These are phyloP conservation scores for Phytophthora pseudosyringae DNA, from an alignment of 352 stramenopile species.

Conservation along the genomic window DNA sequence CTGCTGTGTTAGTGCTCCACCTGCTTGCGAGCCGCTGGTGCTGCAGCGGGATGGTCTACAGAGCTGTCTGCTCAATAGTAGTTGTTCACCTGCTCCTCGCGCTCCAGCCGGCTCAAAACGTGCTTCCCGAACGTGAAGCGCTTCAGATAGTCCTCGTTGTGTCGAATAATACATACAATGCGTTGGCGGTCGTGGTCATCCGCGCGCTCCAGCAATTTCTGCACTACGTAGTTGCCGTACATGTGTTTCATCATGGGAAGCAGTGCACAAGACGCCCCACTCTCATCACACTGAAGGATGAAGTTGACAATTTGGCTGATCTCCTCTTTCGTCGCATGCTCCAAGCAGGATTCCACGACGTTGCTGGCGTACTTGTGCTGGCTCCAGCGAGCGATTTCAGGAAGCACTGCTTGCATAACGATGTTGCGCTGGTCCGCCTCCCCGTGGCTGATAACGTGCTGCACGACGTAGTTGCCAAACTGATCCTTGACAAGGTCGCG, in stretches of 20 bases:
- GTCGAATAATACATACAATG: constrained; percentile 91
- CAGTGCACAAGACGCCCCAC: constrained; percentile 73
- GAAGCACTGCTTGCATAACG: constrained; percentile 88
- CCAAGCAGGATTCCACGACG: constrained; percentile 95
- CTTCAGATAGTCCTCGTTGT: constrained; percentile 92
- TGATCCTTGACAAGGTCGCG: constrained; percentile 94
- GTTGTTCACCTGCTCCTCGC: constrained; percentile 35
- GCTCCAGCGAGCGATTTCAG: constrained; percentile 91
- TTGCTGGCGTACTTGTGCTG: constrained; percentile 97
- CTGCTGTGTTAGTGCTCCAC: constrained; percentile 28
- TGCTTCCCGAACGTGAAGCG: constrained; percentile 94
- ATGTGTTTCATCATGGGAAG: constrained; percentile 96
- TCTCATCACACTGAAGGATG: constrained; percentile 81
- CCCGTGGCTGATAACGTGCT: constrained; percentile 97
- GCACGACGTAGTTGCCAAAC: constrained; percentile 99
- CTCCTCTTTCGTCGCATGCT: constrained; percentile 86
- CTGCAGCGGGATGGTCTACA: constrained; percentile 13
- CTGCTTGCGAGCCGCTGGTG: constrained; percentile 22
- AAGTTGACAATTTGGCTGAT: constrained; percentile 82
- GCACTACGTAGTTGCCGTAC: constrained; percentile 97
- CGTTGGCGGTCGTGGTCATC: constrained; percentile 83
- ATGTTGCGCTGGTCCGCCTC: constrained; percentile 78
- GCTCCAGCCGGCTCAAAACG: constrained; percentile 77
- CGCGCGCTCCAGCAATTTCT: constrained; percentile 95
- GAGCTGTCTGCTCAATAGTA: constrained; percentile 40